phyloP scores from a whole-genome alignment of 2,329 filamentous ascomycete genomes.

The Stemphylium vesicarium region DNA sequence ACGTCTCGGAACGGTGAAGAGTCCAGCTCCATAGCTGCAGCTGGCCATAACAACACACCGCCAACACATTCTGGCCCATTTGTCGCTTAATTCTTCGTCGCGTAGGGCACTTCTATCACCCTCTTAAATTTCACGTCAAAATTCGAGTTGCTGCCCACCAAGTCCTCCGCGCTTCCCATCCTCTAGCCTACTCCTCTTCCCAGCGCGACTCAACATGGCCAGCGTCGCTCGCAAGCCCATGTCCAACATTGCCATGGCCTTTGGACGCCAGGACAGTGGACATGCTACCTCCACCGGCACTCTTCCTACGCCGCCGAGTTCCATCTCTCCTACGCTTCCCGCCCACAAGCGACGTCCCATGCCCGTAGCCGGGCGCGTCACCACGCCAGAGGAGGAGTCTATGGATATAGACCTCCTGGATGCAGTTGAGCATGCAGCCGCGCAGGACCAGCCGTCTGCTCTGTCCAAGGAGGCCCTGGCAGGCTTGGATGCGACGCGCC shows the following conservation, averaged over 20 bases:
- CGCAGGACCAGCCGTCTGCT: slow-evolving; percentile 51
- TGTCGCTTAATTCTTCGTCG: slow-evolving; percentile 22
- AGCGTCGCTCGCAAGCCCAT: slow-evolving; percentile 43
- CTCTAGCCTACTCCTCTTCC: slow-evolving; percentile 5
- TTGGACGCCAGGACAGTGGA: slow-evolving; percentile 41
- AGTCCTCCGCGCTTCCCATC: not conserved
- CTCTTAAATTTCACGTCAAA: slow-evolving; percentile 17
- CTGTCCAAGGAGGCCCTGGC: slow-evolving; percentile 60
- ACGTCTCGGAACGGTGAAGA: slow-evolving; percentile 31
- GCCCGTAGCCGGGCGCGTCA: slow-evolving; percentile 54
- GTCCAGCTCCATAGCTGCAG: slow-evolving; percentile 42
- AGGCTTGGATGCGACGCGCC: slow-evolving; percentile 73
- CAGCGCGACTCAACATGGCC: slow-evolving; percentile 44
- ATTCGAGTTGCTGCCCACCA: slow-evolving; percentile 1
- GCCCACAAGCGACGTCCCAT: slow-evolving; percentile 75
- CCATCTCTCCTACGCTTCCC: slow-evolving; percentile 85
- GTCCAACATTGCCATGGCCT: slow-evolving; percentile 51
- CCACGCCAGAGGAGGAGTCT: slow-evolving; percentile 57
- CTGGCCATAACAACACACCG: slow-evolving; percentile 32
- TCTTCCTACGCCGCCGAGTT: slow-evolving; percentile 92
- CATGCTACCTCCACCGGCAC: slow-evolving; percentile 45
- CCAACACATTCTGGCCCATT: slow-evolving; percentile 24
- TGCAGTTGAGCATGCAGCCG: slow-evolving; percentile 59
- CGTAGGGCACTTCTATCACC: slow-evolving; percentile 26
- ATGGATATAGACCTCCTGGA: slow-evolving; percentile 89